phyloP scores from a whole-genome alignment of 2,329 filamentous ascomycete species.

The Elsinoe necatrix region DNA sequence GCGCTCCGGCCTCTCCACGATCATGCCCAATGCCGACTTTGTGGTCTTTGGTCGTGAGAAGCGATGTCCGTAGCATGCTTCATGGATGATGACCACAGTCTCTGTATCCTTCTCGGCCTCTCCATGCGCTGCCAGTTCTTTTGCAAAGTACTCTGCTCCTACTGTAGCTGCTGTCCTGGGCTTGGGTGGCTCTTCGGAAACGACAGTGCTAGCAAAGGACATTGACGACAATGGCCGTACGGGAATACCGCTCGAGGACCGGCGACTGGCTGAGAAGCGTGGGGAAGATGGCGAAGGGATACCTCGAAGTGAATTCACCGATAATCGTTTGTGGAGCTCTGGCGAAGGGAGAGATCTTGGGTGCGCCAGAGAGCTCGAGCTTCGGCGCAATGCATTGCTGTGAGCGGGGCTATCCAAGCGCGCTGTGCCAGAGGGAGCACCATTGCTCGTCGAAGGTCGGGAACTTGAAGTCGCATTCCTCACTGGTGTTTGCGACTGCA shows the following conservation, averaged over 20 bases:
- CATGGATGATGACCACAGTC: constrained; percentile 78
- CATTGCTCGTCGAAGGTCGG: constrained; percentile 8
- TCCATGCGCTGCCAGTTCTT: constrained; percentile 59
- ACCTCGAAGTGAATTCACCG: constrained; percentile 6
- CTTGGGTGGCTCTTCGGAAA: constrained; percentile 2
- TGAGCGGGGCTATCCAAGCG: constrained; percentile 3
- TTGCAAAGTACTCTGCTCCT: constrained; percentile 52
- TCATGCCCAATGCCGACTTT: constrained; percentile 61
- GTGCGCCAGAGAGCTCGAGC: constrained; percentile 9
- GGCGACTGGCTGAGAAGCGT: neutral
- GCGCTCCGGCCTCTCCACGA: constrained; percentile 89
- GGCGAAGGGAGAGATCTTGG: constrained; percentile 1
- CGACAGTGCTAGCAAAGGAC: constrained; percentile 1
- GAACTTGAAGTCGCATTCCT: neutral
- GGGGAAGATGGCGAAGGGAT: constrained; percentile 1
- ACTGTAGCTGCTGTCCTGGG: constrained; percentile 5
- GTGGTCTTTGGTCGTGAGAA: constrained; percentile 76
- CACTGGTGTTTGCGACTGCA: constrained; percentile 3
- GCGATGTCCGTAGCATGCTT: constrained; percentile 89
- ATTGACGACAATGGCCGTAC: constrained; percentile 3
- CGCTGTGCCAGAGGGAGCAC: neutral
- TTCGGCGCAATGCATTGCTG: neutral
- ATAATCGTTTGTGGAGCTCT: constrained; percentile 5
- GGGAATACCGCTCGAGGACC: constrained; percentile 8
- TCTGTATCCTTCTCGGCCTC: constrained; percentile 30